These are phyloP conservation scores for Carpinus fangiana DNA, from an alignment of 306 rosid genomes.

Conservation along the genomic window DNA sequence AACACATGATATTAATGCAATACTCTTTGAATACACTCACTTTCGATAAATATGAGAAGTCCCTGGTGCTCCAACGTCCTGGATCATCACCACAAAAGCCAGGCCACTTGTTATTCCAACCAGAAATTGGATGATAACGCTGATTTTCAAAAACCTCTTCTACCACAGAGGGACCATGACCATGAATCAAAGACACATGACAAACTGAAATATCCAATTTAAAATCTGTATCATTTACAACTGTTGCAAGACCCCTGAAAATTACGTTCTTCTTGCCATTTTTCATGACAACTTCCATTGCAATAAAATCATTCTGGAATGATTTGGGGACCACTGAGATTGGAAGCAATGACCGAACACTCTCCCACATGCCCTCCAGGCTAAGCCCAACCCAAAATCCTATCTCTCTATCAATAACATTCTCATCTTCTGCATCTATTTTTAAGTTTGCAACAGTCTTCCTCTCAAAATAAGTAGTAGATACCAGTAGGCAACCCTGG, in stretches of 20 bases:
- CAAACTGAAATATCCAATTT: constrained; percentile 56
- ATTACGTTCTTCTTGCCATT: constrained; percentile 92
- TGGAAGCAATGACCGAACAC: constrained; percentile 86
- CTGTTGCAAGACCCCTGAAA: constrained; percentile 83
- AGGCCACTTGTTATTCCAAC: constrained; percentile 67
- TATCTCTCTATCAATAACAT: constrained; percentile 53
- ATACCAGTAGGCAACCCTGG: constrained; percentile 54
- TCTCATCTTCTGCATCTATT: constrained; percentile 50
- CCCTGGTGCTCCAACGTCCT: constrained; percentile 69
- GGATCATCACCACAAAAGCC: constrained; percentile 43
- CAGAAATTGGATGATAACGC: constrained; percentile 55
- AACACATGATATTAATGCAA: constrained; percentile 1
- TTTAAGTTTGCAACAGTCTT: constrained; percentile 62
- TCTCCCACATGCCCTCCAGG: constrained; percentile 66
- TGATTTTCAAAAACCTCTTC: constrained; percentile 82
- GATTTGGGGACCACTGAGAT: constrained; percentile 74
- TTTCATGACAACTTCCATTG: constrained; percentile 84
- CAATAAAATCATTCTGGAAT: constrained; percentile 63
- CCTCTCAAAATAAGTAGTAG: constrained; percentile 87
- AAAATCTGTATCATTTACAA: constrained; percentile 82
- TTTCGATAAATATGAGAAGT: constrained; percentile 65
- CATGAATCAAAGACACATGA: constrained; percentile 44
- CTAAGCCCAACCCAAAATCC: constrained; percentile 86
- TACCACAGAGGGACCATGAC: constrained; percentile 33
- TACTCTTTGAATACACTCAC: constrained; percentile 33